Evolutionary conservation across 169 alveolate species (phyloP), one percentile per base, ranked within the genome.

Genomic region (Plasmodium billcollinsi): DNA sequence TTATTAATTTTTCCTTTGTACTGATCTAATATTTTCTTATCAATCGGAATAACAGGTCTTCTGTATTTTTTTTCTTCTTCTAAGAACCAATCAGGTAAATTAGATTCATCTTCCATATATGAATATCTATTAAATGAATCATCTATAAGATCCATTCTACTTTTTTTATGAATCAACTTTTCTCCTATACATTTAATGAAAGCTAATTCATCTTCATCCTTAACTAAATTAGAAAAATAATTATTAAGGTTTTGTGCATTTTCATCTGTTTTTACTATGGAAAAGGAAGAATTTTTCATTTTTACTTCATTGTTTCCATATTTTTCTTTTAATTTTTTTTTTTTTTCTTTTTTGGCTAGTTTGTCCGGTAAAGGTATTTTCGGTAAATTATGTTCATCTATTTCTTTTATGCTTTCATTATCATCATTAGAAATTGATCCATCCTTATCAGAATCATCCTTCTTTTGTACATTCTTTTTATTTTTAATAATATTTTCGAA

Each of bases 1-100:
- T 97, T 99, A 83, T 97, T 95, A 39, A 99, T 93, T 92, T 97
- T 97, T 89, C 96, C 97, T 88, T 96, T 96, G 93, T 98, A 99
- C 49, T 97, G 98, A 73, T 90, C 89, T 95, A 98, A 94, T 92
- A 97, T 96, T 63, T 98, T 99, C 94, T 98, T 98, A 59, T 99
- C 97, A 24, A 99, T 94, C 2, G 99, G 99, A 39, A 97, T 94
- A 90, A 97, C 97, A 2, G 98, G 98, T 80, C 92, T 96, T 89
- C 96, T 96, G 93, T 97, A 98, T 85, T 91, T 94, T 88, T 96
- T 94, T 94, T 99, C 99, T 69, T 99, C 99, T 63, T 98, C 99
- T 14, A 89, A 89, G 91, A 99, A 99, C 99, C 99, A 98, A 20
- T 94, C 89, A 52, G 99, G 99, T 12, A 98, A 93, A 29, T 88